Percentiles rank a stretch among this genome's conserved stretches.
Conservation (phyloP, 2,329 filamentous ascomycete genomes). For the Aschersonia sp. region DNA sequence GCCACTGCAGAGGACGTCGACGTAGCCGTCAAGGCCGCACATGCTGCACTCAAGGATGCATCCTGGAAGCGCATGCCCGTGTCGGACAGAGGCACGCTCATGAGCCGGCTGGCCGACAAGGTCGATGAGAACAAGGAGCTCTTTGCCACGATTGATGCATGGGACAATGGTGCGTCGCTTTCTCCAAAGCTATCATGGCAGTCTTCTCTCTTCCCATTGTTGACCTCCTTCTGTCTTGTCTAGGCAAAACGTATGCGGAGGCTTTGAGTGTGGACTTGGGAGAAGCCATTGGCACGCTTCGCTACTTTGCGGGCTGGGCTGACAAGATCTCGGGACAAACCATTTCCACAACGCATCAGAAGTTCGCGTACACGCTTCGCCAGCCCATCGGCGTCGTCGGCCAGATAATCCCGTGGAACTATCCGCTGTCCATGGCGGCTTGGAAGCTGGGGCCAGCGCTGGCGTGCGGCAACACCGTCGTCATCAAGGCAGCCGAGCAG, state of each 20-base stretch:
- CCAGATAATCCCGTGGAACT: slow-evolving; percentile 86
- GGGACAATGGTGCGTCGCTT: slow-evolving; percentile 67
- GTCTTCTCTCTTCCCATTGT: no score
- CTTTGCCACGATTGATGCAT: slow-evolving; percentile 68
- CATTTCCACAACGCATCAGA: slow-evolving; percentile 61
- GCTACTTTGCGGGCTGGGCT: slow-evolving; percentile 69
- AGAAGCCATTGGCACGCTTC: slow-evolving; percentile 57
- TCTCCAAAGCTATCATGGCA: no score
- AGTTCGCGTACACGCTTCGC: slow-evolving; percentile 66
- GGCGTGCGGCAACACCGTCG: slow-evolving; percentile 55
- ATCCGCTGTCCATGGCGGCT: slow-evolving; percentile 63
- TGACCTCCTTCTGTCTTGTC: no score
- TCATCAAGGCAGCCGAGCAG: slow-evolving; percentile 66
- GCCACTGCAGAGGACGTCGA: slow-evolving; percentile 77
- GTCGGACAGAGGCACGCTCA: slow-evolving; percentile 50
- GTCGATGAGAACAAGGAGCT: slow-evolving; percentile 64
- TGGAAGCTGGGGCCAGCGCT: slow-evolving; percentile 74
- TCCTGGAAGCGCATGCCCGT: slow-evolving; percentile 54
- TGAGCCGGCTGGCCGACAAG: slow-evolving; percentile 67
- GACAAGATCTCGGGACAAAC: slow-evolving; percentile 87
- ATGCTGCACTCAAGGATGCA: slow-evolving; percentile 64
- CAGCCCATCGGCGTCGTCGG: slow-evolving; percentile 74
- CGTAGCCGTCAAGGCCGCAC: slow-evolving; percentile 70
- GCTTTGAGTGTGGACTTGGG: slow-evolving; percentile 58
- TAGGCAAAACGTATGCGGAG: no score